Percentiles rank a stretch among this genome's conserved stretches.
Evolutionary conservation across 345 rosid species (phyloP).

Genomic region (Eucalyptus marginata): DNA sequence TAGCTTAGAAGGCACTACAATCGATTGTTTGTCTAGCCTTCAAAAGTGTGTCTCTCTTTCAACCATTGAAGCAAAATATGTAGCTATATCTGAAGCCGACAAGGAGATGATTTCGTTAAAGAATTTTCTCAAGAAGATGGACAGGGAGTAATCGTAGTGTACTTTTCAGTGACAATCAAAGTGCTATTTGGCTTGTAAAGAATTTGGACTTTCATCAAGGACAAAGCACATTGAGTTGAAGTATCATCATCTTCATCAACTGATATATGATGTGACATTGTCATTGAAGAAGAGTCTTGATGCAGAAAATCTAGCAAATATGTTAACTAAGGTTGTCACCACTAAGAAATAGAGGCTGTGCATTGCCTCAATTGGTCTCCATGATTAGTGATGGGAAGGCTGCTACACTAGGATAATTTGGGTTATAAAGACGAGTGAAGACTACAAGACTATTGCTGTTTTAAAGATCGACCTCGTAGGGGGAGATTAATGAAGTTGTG

Average conservation of each 20-base stretch:
- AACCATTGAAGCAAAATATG: background rate
- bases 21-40: background rate
- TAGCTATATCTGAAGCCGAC: background rate
- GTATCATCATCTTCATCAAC: background rate
- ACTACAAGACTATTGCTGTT: background rate
- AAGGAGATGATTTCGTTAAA: background rate
- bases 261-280: background rate
- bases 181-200: background rate
- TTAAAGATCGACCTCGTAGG: background rate
- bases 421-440: background rate
- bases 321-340: background rate
- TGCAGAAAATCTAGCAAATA: background rate
- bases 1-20: background rate
- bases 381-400: background rate
- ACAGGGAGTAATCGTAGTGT: rapidly evolving
- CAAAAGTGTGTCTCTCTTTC: background rate
- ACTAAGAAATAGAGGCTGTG: background rate
- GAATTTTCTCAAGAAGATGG: background rate
- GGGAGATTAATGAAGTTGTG: background rate
- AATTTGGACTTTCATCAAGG: background rate
- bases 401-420: background rate
- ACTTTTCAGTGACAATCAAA: background rate
- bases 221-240: background rate
- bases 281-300: background rate
- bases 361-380: background rate